phyloP scores from a whole-genome alignment of 306 rosid species.

The Carpinus viminea region DNA sequence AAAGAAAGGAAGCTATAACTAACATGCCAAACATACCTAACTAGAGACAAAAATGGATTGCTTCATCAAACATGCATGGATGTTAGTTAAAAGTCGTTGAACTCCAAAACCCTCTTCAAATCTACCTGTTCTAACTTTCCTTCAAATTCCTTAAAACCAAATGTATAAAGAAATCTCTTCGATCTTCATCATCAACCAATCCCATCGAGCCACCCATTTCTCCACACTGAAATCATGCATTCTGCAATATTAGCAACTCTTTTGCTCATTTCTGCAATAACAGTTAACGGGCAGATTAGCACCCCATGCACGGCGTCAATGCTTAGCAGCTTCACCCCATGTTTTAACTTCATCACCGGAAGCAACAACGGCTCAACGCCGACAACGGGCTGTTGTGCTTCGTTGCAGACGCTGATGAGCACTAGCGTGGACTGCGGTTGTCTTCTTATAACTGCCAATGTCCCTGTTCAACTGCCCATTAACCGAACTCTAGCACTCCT shows the following conservation, averaged over 20 bases:
- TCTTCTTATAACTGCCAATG: conserved; percentile 53
- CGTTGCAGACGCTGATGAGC: conserved; percentile 42
- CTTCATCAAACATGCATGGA: not conserved
- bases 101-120: conserved; percentile 46
- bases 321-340: conserved; percentile 73
- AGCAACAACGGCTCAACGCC: conserved; percentile 57
- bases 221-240: conserved; percentile 37
- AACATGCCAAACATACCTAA: conserved; percentile 40
- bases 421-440: conserved; percentile 67
- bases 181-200: conserved; percentile 15
- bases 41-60: conserved; percentile 9
- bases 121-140: conserved; percentile 23
- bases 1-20: not conserved
- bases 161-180: conserved; percentile 27
- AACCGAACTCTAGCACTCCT: conserved; percentile 42
- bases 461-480: conserved; percentile 61
- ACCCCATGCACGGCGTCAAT: conserved; percentile 65
- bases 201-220: conserved; percentile 14
- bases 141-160: not conserved
- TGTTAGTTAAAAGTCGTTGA: conserved; percentile 55
- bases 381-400: conserved; percentile 50
- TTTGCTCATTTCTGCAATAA: conserved; percentile 22
- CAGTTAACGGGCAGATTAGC: conserved; percentile 42
- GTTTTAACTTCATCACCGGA: conserved; percentile 72
- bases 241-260: conserved; percentile 30